Base-by-base conservation (phyloP, 1,284 basidiomycete species). In the Meripilus lineatus region DNA sequence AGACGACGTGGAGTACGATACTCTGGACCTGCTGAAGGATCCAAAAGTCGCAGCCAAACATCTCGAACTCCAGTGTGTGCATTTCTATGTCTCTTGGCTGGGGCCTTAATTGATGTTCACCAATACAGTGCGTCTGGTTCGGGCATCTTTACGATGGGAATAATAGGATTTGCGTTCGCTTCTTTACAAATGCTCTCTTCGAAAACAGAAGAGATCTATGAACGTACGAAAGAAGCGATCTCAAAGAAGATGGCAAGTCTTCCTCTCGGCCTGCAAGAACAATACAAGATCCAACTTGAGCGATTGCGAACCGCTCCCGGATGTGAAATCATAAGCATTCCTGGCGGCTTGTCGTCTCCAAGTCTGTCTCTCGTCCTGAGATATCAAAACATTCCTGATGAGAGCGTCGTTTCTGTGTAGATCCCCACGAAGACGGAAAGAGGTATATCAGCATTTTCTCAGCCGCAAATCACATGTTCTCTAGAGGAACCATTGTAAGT, bases 401-500 rank as follows among this genome's bases (percentile, higher is more conserved):
- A 30, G 8, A 30, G n/a, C n/a, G n/a, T 30, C 10, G 28, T 30
- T 10, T n/a, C 28, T 30, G 8, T 30, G 10, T 38, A 57, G 58
- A 54, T 32, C 47, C 52, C 3, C 54, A 58, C 2, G 44, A 47
- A 39, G 40, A 50, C 3, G 57, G 52, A 8, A 58, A 62, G 48
- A 49, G 52, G 36, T 63, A 61, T 35, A 26, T 58, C 45, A 52
- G 67, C 48, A n/a, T 71, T 50, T 47, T 56, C 44, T 15, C 49
- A 42, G 47, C 51, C 4, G 32, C 55, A 11, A 61, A 63, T 28
- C 57, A 62, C 45, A 50, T 52, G 5, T 56, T 47, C 35, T 57
- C 54, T 2, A 45, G 55, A 8, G 54, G 75, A 26, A 66, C 68
- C 1, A 70, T 74, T 35, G 65, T 66, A 39, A 34, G 58, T 53